Evolutionary conservation across 495 filamentous ascomycete genomes (phyloP), one percentile per base, ranked within the genome.

Genomic region (Patellaria atrata): DNA sequence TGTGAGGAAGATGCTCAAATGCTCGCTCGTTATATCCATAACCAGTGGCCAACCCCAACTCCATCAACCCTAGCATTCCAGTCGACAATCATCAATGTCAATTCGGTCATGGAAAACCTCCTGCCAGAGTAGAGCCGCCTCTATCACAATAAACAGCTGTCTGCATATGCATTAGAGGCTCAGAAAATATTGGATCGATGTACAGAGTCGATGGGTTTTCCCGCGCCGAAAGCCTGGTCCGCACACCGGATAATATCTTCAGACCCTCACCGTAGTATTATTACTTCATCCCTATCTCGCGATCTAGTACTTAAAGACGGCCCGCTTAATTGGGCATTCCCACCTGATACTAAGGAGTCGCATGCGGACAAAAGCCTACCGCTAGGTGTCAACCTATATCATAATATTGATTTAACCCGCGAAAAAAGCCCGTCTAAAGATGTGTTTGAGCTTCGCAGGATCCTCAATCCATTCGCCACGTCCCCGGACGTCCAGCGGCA

Each of bases 61-160:
- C 23, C 29, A 20, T 24, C 2, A 13, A 16, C 23, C 14, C 15
- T 18, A 5, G 33, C 21, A 20, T 37, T 43, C 11, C 10, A 37
- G 4, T 37, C 33, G 19, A 15, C 10, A 5, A 17, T 26, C 1
- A 30, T 43, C 18, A 28, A 43, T 37, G 22, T 22, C 17, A 22
- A 18, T 13, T 20, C 37, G n/a, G 40, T 64, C 0, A 21, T 69
- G 13, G 43, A 62, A 3, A 43, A 36, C 1, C 47, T 73, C 14
- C 16, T 38, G 4, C 55, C 59, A 2, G 65, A 71, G 33, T 74
- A 70, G 70, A 28, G 48, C 21, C 57, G 63, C 0, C 38, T 62
- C 25, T 59, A 49, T 22, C 48, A 53, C 7, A 73, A 73, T 33
- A 22, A 50, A 6, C 51, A 62, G 30, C 44, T 73, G 1, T 55